These are phyloP conservation scores for Lactarius quietus DNA, from an alignment of 768 basidiomycete genomes.

Conservation along the genomic window DNA sequence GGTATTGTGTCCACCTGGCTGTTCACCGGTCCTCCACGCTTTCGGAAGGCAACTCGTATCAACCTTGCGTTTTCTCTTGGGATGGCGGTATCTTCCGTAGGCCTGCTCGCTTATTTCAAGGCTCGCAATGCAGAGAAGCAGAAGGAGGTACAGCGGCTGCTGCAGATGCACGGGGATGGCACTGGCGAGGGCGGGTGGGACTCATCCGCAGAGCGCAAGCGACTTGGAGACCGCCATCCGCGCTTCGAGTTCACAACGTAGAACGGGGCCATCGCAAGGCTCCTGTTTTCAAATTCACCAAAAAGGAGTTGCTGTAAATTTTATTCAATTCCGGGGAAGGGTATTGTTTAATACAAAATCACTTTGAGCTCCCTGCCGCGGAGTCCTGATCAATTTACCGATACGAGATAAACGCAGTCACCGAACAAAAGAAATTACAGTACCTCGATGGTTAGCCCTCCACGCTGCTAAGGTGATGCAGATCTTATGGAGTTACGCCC, in stretches of 20 bases:
- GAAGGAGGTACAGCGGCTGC: conserved; percentile 1
- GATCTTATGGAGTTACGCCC: no score
- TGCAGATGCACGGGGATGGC: not conserved
- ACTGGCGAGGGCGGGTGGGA: conserved; percentile 3
- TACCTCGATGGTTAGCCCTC: no score
- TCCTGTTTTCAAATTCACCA: not conserved
- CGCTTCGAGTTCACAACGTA: not conserved
- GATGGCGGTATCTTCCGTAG: not conserved
- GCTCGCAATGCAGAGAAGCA: conserved; percentile 8
- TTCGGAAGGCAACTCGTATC: conserved; percentile 14
- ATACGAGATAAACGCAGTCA: no score
- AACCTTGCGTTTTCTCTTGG: conserved; percentile 16
- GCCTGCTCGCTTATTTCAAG: conserved; percentile 1
- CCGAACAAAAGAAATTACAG: no score
- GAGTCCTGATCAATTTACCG: no score
- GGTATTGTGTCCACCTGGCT: conserved; percentile 12
- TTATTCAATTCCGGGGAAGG: no score
- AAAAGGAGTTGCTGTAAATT: no score
- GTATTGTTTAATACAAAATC: no score
- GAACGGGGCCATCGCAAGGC: no score
- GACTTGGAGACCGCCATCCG: not conserved
- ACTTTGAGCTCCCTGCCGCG: no score
- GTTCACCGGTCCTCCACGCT: conserved; percentile 8
- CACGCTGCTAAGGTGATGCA: no score
- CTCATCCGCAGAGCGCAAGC: not conserved